These are phyloP conservation scores for Tolypocladium guangdongense DNA, from an alignment of 2,329 filamentous ascomycete genomes.

Conservation along the genomic window DNA sequence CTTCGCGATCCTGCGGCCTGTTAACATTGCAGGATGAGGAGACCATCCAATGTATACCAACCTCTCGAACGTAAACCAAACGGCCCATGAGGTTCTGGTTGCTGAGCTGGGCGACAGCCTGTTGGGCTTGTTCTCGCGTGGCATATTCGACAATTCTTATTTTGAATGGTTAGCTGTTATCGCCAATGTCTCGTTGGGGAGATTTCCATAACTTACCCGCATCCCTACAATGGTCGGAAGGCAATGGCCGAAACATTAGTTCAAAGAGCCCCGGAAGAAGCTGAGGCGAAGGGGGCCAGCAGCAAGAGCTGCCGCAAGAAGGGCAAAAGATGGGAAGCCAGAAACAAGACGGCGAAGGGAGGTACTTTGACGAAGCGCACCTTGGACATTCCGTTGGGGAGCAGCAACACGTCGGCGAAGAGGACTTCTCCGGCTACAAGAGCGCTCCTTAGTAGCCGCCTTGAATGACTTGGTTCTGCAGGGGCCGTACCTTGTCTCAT, in stretches of 20 bases:
- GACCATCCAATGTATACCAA: constrained; percentile 30
- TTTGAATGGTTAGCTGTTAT: neutral
- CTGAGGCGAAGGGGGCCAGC: neutral
- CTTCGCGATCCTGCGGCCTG: constrained; percentile 72
- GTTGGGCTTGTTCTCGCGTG: constrained; percentile 96
- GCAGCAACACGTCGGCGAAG: constrained; percentile 97
- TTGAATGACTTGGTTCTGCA: constrained; percentile 10
- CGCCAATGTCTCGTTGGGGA: neutral
- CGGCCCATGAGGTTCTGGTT: constrained; percentile 99
- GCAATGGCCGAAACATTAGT: constrained; percentile 43
- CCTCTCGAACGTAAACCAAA: constrained; percentile 97
- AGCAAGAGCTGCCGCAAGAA: neutral
- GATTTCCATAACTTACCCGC: constrained; percentile 64
- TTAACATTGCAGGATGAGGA: neutral
- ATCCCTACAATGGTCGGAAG: constrained; percentile 93
- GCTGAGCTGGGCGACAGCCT: constrained; percentile 93
- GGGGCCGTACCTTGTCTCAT: constrained; percentile 88
- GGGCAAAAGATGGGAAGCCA: constrained; percentile 30
- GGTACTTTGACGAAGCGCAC: constrained; percentile 62
- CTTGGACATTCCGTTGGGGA: constrained; percentile 99
- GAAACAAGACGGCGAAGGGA: constrained; percentile 48
- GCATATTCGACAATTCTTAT: constrained; percentile 99
- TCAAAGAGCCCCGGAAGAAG: neutral
- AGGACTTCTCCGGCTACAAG: constrained; percentile 88
- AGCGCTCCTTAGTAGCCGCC: constrained; percentile 26